Conservation (phyloP, 352 stramenopile species). For the Phytophthora litchii region DNA sequence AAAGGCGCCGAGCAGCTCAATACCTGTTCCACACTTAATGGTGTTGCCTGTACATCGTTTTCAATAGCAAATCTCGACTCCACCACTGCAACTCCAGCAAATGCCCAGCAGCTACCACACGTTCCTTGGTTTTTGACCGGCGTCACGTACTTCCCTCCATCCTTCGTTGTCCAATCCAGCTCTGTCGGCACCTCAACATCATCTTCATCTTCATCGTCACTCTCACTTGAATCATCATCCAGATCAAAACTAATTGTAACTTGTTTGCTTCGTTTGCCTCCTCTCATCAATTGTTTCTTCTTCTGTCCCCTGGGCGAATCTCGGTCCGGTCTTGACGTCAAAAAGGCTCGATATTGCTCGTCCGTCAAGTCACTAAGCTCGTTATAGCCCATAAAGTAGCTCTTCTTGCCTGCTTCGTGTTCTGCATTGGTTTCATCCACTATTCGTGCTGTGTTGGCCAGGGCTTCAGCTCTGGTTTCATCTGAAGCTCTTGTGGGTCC, state of each 20-base stretch:
- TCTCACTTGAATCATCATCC: constrained; percentile 20
- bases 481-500: constrained; percentile 55
- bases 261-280: constrained; percentile 17
- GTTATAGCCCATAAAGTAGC: constrained; percentile 69
- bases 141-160: constrained; percentile 84
- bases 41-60: constrained; percentile 61
- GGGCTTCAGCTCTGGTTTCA: constrained; percentile 44
- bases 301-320: constrained; percentile 14
- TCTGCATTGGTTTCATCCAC: constrained; percentile 55
- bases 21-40: constrained; percentile 87
- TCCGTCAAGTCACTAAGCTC: constrained; percentile 70
- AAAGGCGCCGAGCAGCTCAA: constrained; percentile 75
- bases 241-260: constrained; percentile 34
- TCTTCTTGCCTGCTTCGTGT: constrained; percentile 41
- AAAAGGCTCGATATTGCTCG: constrained; percentile 66
- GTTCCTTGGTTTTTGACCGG: constrained; percentile 93
- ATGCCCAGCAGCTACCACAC: constrained; percentile 94
- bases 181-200: constrained; percentile 44
- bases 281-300: constrained; percentile 22
- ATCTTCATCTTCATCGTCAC: constrained; percentile 35
- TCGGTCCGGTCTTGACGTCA: constrained; percentile 51
- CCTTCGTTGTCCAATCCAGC: constrained; percentile 74
- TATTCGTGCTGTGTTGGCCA: constrained; percentile 43
- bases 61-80: constrained; percentile 84
- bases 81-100: constrained; percentile 72